Conservation (phyloP, 306 rosid genomes). For the Cucurbita ficifolia region DNA sequence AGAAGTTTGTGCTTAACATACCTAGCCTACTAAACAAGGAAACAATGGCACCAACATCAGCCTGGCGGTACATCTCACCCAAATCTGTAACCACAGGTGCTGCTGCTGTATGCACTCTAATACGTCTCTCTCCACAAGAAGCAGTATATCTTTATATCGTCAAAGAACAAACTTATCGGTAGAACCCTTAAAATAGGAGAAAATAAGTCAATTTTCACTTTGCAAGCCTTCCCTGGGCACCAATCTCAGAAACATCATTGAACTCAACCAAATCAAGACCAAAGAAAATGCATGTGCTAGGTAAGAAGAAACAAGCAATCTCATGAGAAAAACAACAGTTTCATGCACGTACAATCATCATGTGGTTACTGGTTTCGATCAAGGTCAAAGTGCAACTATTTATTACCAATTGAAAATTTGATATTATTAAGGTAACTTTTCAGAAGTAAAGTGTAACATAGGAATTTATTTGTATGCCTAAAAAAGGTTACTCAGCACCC, state of each 20-base stretch:
- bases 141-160: constrained; percentile 74
- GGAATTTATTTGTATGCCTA: neutral
- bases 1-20: constrained; percentile 17
- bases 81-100: constrained; percentile 83
- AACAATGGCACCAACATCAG: constrained; percentile 81
- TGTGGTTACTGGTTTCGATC: neutral
- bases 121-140: constrained; percentile 96
- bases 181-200: neutral
- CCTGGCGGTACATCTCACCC: constrained; percentile 76
- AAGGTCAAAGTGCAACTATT: neutral
- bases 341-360: neutral
- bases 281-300: neutral
- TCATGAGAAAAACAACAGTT: neutral
- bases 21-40: constrained; percentile 80
- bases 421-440: neutral
- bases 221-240: neutral
- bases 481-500: neutral
- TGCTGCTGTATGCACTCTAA: constrained; percentile 91
- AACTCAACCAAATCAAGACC: neutral
- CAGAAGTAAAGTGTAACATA: neutral
- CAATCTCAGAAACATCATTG: neutral
- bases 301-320: neutral
- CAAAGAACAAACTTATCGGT: constrained; percentile 25
- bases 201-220: neutral
- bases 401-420: neutral